A percentile compares a stretch with the other conserved stretches of the same genome.
Evolutionary conservation across 345 rosid genomes (phyloP).

Genomic region (Salix udensis): DNA sequence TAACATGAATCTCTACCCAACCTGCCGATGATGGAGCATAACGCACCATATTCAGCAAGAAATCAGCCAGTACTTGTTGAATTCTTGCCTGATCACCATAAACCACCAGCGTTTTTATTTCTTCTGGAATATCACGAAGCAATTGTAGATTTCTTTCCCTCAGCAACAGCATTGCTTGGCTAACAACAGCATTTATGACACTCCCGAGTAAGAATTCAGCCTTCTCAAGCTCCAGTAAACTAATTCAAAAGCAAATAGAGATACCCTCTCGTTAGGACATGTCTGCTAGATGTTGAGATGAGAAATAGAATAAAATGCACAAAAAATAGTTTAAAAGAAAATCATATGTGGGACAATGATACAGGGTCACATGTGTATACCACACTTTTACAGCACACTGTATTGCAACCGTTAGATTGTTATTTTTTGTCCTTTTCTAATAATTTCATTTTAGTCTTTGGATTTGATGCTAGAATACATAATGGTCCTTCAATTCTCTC

Average conservation of each 20-base stretch:
- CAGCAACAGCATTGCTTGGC: conserved; percentile 81
- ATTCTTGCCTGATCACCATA: conserved; percentile 88
- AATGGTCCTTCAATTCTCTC: too few species aligned
- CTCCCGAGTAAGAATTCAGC: conserved; percentile 74
- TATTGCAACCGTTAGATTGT: background rate
- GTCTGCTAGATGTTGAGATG: background rate
- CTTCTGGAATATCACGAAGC: conserved; percentile 94
- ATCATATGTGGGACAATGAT: too few species aligned
- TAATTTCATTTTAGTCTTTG: background rate
- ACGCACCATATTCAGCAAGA: conserved; percentile 76
- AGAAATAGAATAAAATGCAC: background rate
- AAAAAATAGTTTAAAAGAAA: background rate
- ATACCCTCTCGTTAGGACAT: conserved; percentile 18
- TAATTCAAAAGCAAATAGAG: conserved; percentile 26
- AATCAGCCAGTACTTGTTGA: conserved; percentile 88
- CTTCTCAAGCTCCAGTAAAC: conserved; percentile 76
- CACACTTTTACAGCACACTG: too few species aligned
- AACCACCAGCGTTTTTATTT: conserved; percentile 69
- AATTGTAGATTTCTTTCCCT: conserved; percentile 78
- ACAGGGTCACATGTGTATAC: too few species aligned
- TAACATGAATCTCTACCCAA: conserved; percentile 88
- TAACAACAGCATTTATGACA: conserved; percentile 88
- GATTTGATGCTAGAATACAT: too few species aligned
- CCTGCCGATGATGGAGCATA: conserved; percentile 72
- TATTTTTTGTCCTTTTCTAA: background rate